Evolutionary conservation across 2,329 filamentous ascomycete species (phyloP).

Genomic region (Aspergillus neoniger): DNA sequence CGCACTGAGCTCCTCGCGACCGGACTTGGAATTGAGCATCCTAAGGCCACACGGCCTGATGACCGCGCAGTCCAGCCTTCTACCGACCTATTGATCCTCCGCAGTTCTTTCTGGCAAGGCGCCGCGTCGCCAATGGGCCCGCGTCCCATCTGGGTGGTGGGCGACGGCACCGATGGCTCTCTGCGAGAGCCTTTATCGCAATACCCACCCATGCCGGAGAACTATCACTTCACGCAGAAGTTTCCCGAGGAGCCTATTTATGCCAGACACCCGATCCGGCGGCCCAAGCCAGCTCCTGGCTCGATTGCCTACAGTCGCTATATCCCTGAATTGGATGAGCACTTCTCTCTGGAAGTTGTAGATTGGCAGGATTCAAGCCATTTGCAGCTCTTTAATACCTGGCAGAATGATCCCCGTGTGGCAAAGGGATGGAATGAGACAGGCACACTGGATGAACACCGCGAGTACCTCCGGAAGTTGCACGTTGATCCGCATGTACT

Average conservation of each 20-base stretch:
- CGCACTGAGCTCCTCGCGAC: constrained; percentile 43
- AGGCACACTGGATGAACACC: constrained; percentile 72
- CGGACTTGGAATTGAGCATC: constrained; percentile 29
- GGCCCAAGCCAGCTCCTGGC: constrained; percentile 69
- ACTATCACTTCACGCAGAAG: constrained; percentile 42
- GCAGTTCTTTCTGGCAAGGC: constrained; percentile 68
- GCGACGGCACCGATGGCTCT: constrained; percentile 38
- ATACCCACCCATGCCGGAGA: constrained; percentile 42
- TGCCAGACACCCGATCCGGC: constrained; percentile 69
- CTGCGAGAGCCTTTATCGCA: constrained; percentile 27
- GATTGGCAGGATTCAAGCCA: constrained; percentile 67
- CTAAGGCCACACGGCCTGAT: constrained; percentile 24
- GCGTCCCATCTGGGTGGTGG: constrained; percentile 62
- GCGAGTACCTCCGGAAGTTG: constrained; percentile 67
- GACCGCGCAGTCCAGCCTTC: constrained; percentile 23
- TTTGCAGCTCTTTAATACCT: constrained; percentile 70
- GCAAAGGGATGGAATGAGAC: constrained; percentile 79
- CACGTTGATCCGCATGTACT: constrained; percentile 71
- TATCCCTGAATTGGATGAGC: constrained; percentile 73
- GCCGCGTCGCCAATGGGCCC: constrained; percentile 68
- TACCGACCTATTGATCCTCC: constrained; percentile 50
- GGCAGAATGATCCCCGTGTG: constrained; percentile 83
- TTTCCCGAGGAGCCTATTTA: constrained; percentile 55
- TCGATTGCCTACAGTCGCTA: constrained; percentile 75
- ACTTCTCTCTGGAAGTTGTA: constrained; percentile 74